Evolutionary conservation across 1,139 yeast species (phyloP), one percentile per base, ranked within the genome.

Genomic region (Suhomyces yuchorum): DNA sequence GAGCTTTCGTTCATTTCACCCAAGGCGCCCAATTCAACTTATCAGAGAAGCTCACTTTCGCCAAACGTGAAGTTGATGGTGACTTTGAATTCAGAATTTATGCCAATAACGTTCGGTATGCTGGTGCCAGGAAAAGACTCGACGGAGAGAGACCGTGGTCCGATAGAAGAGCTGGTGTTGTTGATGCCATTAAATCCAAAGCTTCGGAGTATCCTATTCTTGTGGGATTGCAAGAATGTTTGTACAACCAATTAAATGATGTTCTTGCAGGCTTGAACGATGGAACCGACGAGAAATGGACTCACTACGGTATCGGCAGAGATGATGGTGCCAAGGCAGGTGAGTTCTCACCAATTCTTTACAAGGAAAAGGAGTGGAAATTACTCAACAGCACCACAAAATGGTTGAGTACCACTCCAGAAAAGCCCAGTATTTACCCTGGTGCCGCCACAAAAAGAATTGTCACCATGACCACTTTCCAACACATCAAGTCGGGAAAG

Each of bases 241-340:
- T 63, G 46, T 58, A 65, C 43, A 59, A 65, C 40, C 72, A 66
- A 52, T 57, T 68, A 43, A 54, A 53, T 8, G 73, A 68, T 51
- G 57, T 68, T 12, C 42, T 63, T 22, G 28, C 36, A 2, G 67
- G 66, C 1, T 54, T 65, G 8, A 51, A 51, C 40, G 24, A 36
- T 7, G 50, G 33, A 5, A 18, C 36, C 5, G 18, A 38, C 11
- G 41, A 26, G 12, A 58, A 61, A 30, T 78, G 77, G 72, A 61
- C 62, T 8, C 75, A 75, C 53, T 72, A 70, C 48, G 80, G 80
- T 1, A 73, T 70, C n/a, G 81, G 82, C 2, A 62, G 82, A 57
- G 76, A 74, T 44, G 81, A 78, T 58, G 82, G 82, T 4, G 55
- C 57, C 11, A 59, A 60, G 5, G 55, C 59, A 4, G 81, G 82